phyloP scores from a whole-genome alignment of 192 early-diverging fungal species.

The Borealophlyctis nickersoniae region DNA sequence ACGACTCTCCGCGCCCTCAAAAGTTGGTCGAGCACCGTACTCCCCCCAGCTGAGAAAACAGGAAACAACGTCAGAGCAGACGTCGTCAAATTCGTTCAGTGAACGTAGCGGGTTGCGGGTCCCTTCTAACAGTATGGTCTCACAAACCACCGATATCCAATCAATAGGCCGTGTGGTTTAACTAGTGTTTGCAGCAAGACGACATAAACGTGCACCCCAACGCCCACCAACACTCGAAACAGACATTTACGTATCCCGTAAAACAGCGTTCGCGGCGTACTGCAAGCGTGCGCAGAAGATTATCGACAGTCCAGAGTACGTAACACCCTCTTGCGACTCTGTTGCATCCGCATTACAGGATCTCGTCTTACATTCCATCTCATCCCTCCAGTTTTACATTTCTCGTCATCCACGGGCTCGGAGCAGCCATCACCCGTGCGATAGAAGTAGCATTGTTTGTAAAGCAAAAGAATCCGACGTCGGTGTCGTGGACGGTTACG shows the following conservation, averaged over 20 bases:
- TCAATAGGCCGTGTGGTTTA: too few species aligned
- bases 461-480: slow-evolving; percentile 53
- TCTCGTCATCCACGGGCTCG: slow-evolving; percentile 76
- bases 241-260: slow-evolving; percentile 78
- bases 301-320: slow-evolving; percentile 26
- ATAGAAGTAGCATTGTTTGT: slow-evolving; percentile 64
- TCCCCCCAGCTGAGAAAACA: background rate
- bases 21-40: background rate
- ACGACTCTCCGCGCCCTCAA: background rate
- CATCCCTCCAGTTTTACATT: slow-evolving; percentile 41
- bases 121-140: background rate
- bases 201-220: slow-evolving; percentile 60
- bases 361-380: background rate
- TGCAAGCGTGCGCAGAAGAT: slow-evolving; percentile 64
- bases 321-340: background rate
- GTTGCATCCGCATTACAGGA: background rate
- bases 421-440: slow-evolving; percentile 68
- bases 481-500: slow-evolving; percentile 57
- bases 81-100: background rate
- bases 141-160: background rate
- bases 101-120: background rate
- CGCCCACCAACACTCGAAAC: slow-evolving; percentile 60
- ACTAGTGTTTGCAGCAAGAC: too few species aligned
- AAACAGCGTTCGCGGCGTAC: slow-evolving; percentile 58
- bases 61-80: background rate